Base-by-base conservation (phyloP, 805 yeast species). In the Blastobotrys chiropterorum region DNA sequence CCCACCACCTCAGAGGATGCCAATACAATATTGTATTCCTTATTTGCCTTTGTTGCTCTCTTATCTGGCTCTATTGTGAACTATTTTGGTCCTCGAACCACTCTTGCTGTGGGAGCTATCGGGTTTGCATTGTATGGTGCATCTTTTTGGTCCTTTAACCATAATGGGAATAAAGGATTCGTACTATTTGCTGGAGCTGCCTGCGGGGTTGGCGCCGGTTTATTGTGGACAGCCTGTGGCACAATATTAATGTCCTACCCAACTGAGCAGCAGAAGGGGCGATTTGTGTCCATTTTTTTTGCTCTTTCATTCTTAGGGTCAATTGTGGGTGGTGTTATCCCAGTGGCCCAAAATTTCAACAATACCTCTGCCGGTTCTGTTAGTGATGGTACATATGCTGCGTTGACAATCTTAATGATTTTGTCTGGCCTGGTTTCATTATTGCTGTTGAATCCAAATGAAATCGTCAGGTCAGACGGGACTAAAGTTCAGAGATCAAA, bases 221-320 rank as follows among this genome's bases (percentile, higher is more conserved):
- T 71, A 44, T 67, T 78, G 45, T 79, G 83, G 83, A 75, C 81
- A 17, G 81, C 81, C 22, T 81, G 77, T 58, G 79, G 80, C 45
- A 66, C 78, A 19, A 74, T 79, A 44, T 72, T 78, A 55, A 74
- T 79, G 74, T 69, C 80, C 14, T 79, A 79, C 54, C 78, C 83
- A 1, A 62, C 77, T 16, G 83, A 79, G 65, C 59, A 64, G 38
- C 66, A 53, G n/a, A 79, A 79, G 63, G 83, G 80, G 45, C 67
- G 67, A 34, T 79, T 75, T 46, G 71, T 79, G 47, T 75, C 75
- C 72, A 64, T 72, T 15, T 79, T 79, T 61, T 79, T 83, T 83
- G 69, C 76, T 53, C 76, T 80, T 48, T 79, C 79, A 69, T 77
- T 78, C 65, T 66, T 77, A 56, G 83, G 83, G 62, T 80, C 79